Conservation (phyloP, 495 filamentous ascomycete species). For the Terfezia claveryi region DNA sequence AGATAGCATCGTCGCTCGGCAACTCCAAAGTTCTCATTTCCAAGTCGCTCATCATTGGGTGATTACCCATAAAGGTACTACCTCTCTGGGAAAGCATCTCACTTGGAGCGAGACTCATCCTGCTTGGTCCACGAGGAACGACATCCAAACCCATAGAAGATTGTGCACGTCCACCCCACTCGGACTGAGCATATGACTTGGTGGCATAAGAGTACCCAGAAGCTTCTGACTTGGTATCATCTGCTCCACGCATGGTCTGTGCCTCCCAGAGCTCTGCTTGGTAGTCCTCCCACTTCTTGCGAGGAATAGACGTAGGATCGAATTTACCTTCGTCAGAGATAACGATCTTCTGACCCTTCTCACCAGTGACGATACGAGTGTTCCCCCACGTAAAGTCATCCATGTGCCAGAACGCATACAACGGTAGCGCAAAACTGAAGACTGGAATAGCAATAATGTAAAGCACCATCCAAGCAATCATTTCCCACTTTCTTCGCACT, state of each 20-base stretch:
- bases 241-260: conserved; percentile 43
- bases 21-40: conserved; percentile 46
- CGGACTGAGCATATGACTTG: conserved; percentile 43
- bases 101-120: conserved; percentile 62
- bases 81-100: conserved; percentile 44
- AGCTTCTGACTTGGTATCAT: conserved; percentile 69
- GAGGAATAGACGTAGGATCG: conserved; percentile 74
- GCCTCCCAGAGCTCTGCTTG: conserved; percentile 93
- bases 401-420: conserved; percentile 99
- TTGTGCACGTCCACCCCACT: conserved; percentile 47
- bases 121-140: conserved; percentile 15
- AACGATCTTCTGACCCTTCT: conserved; percentile 76
- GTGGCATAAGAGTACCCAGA: conserved; percentile 85
- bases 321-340: conserved; percentile 97
- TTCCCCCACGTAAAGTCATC: conserved; percentile 99
- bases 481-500: conserved; percentile 87
- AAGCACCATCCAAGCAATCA: conserved; percentile 97
- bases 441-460: conserved; percentile 84
- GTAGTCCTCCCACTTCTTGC: conserved; percentile 98
- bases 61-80: conserved; percentile 23
- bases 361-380: conserved; percentile 90
- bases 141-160: conserved; percentile 26
- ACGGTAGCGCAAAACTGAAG: conserved; percentile 71
- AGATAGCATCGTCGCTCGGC: conserved; percentile 69
- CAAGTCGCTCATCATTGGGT: conserved; percentile 31